Percentiles rank a stretch among this genome's conserved stretches.
These are phyloP conservation scores for Sclerotinia minor DNA, from an alignment of 2,329 filamentous ascomycete species.

Conservation along the genomic window DNA sequence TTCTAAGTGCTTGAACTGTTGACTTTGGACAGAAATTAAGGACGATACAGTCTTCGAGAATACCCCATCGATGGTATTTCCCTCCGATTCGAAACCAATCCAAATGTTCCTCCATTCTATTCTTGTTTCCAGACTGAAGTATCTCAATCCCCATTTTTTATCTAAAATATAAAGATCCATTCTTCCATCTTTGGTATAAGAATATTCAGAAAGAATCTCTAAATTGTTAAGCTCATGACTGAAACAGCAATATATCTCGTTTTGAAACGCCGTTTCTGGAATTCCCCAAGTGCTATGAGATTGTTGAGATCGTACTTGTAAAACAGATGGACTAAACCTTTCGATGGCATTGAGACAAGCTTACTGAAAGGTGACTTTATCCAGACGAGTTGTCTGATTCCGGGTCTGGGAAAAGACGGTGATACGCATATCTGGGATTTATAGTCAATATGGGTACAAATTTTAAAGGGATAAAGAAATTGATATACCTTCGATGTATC, in stretches of 20 bases:
- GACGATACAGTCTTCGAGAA: neutral
- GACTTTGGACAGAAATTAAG: slow-evolving; percentile 16
- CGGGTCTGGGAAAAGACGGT: neutral
- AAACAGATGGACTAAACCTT: slow-evolving; percentile 4
- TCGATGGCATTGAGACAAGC: slow-evolving; percentile 6
- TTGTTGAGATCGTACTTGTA: neutral
- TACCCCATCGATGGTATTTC: slow-evolving; percentile 6
- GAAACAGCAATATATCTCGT: slow-evolving; percentile 17
- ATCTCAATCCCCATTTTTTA: slow-evolving; percentile 9
- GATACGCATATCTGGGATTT: neutral
- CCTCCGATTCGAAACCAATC: neutral
- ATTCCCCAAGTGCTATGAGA: neutral
- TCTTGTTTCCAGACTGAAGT: neutral
- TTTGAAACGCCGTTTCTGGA: neutral
- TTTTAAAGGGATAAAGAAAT: neutral
- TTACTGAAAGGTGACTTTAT: neutral
- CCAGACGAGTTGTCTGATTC: neutral
- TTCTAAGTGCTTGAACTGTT: neutral
- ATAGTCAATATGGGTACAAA: neutral
- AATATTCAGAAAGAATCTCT: neutral
- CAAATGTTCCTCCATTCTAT: neutral
- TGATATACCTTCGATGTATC: slow-evolving; percentile 3
- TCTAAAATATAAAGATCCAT: slow-evolving; percentile 6
- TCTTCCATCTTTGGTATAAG: neutral
- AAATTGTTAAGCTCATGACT: slow-evolving; percentile 1